Base-by-base conservation (phyloP, 306 rosid genomes). In the Canavalia ensiformis region DNA sequence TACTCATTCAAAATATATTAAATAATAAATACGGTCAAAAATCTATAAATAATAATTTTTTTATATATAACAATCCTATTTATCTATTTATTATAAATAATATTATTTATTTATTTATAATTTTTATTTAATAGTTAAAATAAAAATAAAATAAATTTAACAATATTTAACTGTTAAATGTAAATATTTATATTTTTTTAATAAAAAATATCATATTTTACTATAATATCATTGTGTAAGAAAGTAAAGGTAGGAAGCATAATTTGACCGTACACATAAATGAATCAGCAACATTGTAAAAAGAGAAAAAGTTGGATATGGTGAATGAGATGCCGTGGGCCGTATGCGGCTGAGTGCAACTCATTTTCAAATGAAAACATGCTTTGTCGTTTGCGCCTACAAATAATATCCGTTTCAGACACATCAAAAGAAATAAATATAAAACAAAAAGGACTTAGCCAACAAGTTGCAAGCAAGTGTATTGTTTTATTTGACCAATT, bases 321-420 rank as follows among this genome's bases (percentile, higher is more conserved):
- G 33, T 13, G 54, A 35, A 35, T 52, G 77, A 35, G 64, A 37
- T 72, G 77, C 65, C 77, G 66, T 73, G 66, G 72, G 72, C 81
- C 81, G 72, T 63, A 76, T 49, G 35, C 30, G 72, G 72, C 49
- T 11, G 41, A 63, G 49, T 47, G 81, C 62, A 47, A n/a, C 57
- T 76, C 81, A 9, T 63, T 50, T 76, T 50, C 58, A 7, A 46
- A 62, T 59, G 69, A 60, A 46, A 62, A 76, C 81, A 76, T 47
- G 50, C 52, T 64, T 77, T 77, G 81, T 77, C 74, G 7, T 65
- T 64, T 77, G 64, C 54, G 54, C 12, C 65, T 65, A 77, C 81
- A 77, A 18, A 77, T 77, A 64, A 77, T 64, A 77, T 77, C 81
- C 72, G 62, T 50, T 35, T 41, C 81, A 4, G 54, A 13, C 72